Evolutionary conservation across 164 flowering plant species (phyloP), one percentile per base, ranked within the genome.

Genomic region (Amborella trichopoda): DNA sequence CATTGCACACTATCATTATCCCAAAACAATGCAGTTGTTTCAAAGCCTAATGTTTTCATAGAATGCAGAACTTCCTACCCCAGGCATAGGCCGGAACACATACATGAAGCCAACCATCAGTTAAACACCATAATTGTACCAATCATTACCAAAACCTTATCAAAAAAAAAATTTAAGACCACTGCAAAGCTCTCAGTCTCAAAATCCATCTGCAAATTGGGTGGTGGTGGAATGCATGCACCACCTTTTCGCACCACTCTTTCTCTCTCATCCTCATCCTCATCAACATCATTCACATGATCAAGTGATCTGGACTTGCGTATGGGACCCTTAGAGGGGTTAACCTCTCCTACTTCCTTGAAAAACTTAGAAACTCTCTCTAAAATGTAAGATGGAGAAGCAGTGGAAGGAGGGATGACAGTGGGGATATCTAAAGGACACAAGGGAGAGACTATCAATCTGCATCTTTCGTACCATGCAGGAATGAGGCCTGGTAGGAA

Each of bases 401-500:
- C 66, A 39, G 60, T 74, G 20, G 95, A 93, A 18, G 99, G 95
- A 44, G 99, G 99, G 44, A 93, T 88, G 9, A 71, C 62, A 12
- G 95, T 93, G 12, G 99, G 99, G 43, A 93, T 93, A 62, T 93
- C 99, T 56, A 93, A 63, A 40, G 99, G 99, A 64, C 95, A 88
- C 84, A 93, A 62, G 3, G 99, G 89, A 38, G 96, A 93, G 67
- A 88, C 88, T 3, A 96, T 95, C 17, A 93, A 96, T 27, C 99
- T 96, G 65, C 95, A 84, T 58, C 88, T 93, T 50, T 77, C 65
- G 18, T 88, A 94, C 99, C 88, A 88, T 36, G 94, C 96, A 16
- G 96, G 99, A 40, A 93, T 85, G 30, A 93, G 87, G 23, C 96
- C 99, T 21, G 99, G 99, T 1, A 96, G 99, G 56, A 93, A 91